Evolutionary conservation across 1,284 basidiomycete genomes (phyloP), one percentile per base, ranked within the genome.

Genomic region (Trichosporon inkin): DNA sequence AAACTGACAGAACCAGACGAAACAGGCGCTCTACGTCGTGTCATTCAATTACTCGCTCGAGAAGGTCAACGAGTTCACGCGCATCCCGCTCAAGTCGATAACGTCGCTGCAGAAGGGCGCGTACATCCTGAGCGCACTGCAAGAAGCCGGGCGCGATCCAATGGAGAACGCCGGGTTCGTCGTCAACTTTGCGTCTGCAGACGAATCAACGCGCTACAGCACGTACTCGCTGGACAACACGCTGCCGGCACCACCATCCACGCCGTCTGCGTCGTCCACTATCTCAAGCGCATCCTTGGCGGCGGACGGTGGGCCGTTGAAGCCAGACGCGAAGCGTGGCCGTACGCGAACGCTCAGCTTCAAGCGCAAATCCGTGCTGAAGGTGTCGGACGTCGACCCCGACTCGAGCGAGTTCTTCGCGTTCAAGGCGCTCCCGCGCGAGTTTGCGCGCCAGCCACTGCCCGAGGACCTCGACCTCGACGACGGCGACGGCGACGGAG

Each of bases 31-130:
- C 14, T 89, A 89, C 72, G 82, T 88, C 54, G 81, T 87, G 63
- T 85, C 86, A 68, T 94, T 92, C 74, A 92, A 95, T 78, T 94
- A 92, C 83, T 84, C 85, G 70, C 84, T 95, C 58, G 90, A 92
- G 75, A 93, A 94, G 74, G 90, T 94, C 57, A 88, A 91, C 72
- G 81, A 87, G 68, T 94, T 90, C 80, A 93, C 89, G 65, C 86
- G 92, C 40, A 85, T 98, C 55, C 92, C 91, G 3, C 82, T 96
- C 37, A 85, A 84, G 55, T 89, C 91, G 71, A 86, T 99, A 67
- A 80, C 85, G n/a, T 80, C 82, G n/a, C 86, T 98, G 19, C 85
- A 85, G 57, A 89, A 90, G 84, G 93, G 93, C 86, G 58, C 55
- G 65, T 97, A 96, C 72, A 94, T 96, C 59, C 79, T 95, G 35